Base-by-base conservation (phyloP, 2,329 filamentous ascomycete species). In the Alternaria consortialis region DNA sequence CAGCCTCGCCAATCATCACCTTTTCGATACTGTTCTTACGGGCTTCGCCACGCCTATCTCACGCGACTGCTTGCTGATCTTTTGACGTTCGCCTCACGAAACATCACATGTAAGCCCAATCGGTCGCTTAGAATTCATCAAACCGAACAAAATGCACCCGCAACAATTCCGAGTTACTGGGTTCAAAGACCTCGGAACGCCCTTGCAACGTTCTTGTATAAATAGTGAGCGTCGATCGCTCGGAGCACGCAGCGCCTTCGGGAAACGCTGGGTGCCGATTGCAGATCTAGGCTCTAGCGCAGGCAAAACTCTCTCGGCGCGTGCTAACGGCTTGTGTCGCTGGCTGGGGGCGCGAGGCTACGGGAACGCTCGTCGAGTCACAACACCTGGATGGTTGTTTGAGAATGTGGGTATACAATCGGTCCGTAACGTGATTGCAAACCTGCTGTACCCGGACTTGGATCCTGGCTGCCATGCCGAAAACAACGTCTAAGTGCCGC, bases 211-310 rank as follows among this genome's bases (percentile, higher is more conserved):
- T 56, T 50, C 46, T 60, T 51, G 53, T 58, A 44, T 43, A 47
- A 57, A 40, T 56, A 56, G 39, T 52, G 31, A n/a, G 34, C 44
- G 53, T 39, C 58, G 58, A 60, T 60, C 58, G 36, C 58, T 57
- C 58, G 58, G 53, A 56, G 58, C 17, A 52, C 46, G 34, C 20
- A 46, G 53, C 58, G 43, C 36, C 46, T 56, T 60, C 44, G 47
- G 58, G 58, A 43, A 60, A 57, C 40, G 31, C 46, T 56, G 58
- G 25, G 39, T 60, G 47, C 47, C 39, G 53, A 57, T 52, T 56
- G 53, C 58, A 60, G 46, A 46, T 43, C 46, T 42, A 46, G 53
- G 39, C 46, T 60, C 37, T 60, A 60, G 58, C 58, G 58, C 53
- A 29, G 37, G 34, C 58, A 47, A 60, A 60, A 60, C 58, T 46